Conservation (phyloP, 2,329 filamentous ascomycete genomes). For the Pestalotiopsis sp. region DNA sequence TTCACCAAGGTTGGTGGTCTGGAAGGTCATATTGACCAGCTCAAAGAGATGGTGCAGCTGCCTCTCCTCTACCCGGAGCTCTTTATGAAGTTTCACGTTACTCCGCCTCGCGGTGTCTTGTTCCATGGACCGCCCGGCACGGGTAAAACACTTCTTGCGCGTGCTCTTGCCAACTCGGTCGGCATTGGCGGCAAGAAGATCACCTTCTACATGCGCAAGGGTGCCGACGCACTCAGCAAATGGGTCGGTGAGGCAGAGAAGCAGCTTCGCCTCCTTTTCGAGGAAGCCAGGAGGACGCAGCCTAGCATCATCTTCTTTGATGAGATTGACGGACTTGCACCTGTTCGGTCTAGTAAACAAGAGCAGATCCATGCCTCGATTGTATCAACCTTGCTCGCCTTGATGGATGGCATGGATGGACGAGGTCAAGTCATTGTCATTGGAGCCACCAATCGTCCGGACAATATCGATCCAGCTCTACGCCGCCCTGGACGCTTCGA, state of each 20-base stretch:
- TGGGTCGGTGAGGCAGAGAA: conserved; percentile 99
- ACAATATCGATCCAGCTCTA: conserved; percentile 95
- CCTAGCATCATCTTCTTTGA: conserved; percentile 99
- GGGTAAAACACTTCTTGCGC: conserved; percentile 94
- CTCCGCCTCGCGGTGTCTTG: conserved; percentile 89
- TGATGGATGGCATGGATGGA: conserved; percentile 99
- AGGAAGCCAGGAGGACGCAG: conserved; percentile 92
- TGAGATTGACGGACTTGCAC: conserved; percentile 95
- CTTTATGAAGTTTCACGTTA: conserved; percentile 88
- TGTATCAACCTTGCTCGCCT: conserved; percentile 86
- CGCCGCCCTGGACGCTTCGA: conserved; percentile 94
- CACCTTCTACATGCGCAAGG: conserved; percentile 99
- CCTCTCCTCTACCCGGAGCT: conserved; percentile 94
- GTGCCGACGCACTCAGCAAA: conserved; percentile 95
- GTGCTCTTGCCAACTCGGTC: conserved; percentile 88
- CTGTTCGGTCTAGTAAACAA: conserved; percentile 95
- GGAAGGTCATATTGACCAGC: conserved; percentile 90
- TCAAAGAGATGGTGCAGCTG: conserved; percentile 98
- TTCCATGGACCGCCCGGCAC: conserved; percentile 98
- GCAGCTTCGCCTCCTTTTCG: conserved; percentile 89
- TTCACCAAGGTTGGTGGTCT: conserved; percentile 94
- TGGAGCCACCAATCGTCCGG: conserved; percentile 95
- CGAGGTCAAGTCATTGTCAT: conserved; percentile 98
- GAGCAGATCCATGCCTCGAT: conserved; percentile 99
- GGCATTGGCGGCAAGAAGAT: conserved; percentile 90